Percentiles rank a stretch among this genome's conserved stretches.
Evolutionary conservation across 2,329 filamentous ascomycete genomes (phyloP).

Genomic region (Aspergillus melleus): DNA sequence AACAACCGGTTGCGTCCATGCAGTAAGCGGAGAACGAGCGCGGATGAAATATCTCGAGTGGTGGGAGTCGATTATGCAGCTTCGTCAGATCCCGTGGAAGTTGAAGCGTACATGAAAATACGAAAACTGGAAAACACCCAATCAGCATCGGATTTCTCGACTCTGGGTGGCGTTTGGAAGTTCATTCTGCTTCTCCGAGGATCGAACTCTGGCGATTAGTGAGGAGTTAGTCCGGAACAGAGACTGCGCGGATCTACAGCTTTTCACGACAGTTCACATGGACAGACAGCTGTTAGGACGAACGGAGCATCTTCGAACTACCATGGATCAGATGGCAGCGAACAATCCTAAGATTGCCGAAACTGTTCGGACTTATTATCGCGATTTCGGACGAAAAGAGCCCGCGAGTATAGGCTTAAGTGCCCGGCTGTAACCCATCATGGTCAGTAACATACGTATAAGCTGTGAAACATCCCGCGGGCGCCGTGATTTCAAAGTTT

Average conservation of each 20-base stretch:
- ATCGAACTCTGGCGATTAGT: not conserved
- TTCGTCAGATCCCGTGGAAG: not conserved
- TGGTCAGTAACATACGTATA: too few species aligned
- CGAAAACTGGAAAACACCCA: not conserved
- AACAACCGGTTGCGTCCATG: not conserved
- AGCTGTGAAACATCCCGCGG: too few species aligned
- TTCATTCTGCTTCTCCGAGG: not conserved
- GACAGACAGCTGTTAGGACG: not conserved
- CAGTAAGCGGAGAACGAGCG: not conserved
- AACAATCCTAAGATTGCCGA: not conserved
- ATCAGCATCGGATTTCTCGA: not conserved
- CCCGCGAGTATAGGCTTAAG: not conserved
- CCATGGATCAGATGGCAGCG: not conserved
- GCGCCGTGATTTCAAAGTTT: too few species aligned
- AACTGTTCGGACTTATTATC: not conserved
- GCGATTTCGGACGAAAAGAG: not conserved
- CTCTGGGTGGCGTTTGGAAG: not conserved
- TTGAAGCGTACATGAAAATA: not conserved
- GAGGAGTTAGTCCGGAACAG: not conserved
- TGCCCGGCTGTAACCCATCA: not conserved
- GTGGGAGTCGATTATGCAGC: not conserved
- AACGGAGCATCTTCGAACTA: not conserved
- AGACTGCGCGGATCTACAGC: not conserved
- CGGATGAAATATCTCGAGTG: not conserved
- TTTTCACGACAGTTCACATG: not conserved